Evolutionary conservation across 2,329 filamentous ascomycete species (phyloP), one percentile per base, ranked within the genome.

Genomic region (Hyphodiscus sp.): DNA sequence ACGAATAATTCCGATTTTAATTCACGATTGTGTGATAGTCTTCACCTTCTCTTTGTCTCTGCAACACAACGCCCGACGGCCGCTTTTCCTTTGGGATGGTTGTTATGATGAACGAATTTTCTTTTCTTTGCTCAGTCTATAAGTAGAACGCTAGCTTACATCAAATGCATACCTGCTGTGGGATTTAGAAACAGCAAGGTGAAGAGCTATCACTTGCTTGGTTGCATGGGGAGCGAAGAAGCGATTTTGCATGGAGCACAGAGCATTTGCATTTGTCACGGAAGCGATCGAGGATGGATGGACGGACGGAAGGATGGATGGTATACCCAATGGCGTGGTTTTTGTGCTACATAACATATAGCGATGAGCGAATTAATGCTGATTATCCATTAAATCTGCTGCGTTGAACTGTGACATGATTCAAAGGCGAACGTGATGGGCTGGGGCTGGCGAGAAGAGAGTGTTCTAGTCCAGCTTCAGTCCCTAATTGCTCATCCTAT

Each of bases 241-340:
- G 30, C 47, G 44, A 43, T 53, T n/a, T 58, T 54, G 49, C 52
- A 54, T 57, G 54, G 46, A 42, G 47, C 53, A 41, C 52, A 38
- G 33, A 38, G 33, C 33, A 44, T 49, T 55, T 44, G 56, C 45
- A 48, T 55, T 3, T 3, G 33, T 46, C 44, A 29, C 18, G 44
- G 51, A 45, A 45, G 23, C 23, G 23, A 26, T 26, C 8, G 11
- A 10, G 33, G 11, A 38, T 38, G 33, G 33, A 38, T 13, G 33
- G 33, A 49, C 41, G 57, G 33, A 38, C 4, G 33, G 33, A 49
- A 41, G 57, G 44, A 55, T 50, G 51, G 50, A 53, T 52, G 54
- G 52, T 57, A 59, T 59, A 59, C 57, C 57, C 57, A 26, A 26
- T 26, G 23, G 23, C 23, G 23, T 26, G 23, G 3, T 3, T 26